Evolutionary conservation across 768 basidiomycete genomes (phyloP).

Genomic region (Rhodotorula taiwanensis): DNA sequence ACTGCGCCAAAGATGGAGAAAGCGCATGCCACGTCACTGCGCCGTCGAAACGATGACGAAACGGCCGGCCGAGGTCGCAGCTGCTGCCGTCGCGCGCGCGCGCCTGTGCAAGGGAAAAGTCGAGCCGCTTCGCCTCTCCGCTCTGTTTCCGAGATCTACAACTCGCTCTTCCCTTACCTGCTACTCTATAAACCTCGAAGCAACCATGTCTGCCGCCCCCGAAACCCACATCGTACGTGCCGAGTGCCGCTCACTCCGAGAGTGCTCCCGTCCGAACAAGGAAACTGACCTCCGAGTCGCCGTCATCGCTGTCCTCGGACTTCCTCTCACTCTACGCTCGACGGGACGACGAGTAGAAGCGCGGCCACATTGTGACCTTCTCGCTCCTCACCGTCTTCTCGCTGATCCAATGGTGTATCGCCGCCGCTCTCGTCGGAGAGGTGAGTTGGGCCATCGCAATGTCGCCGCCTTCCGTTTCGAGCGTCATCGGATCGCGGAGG

Average conservation of each 20-base stretch:
- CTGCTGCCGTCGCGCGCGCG: no score
- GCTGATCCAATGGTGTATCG: conserved; percentile 24
- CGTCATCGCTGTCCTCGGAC: no score
- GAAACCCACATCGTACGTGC: conserved; percentile 11
- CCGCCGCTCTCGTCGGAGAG: conserved; percentile 19
- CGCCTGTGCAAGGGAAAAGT: no score
- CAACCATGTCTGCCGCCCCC: not conserved
- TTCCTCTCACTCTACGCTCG: conserved; percentile 1
- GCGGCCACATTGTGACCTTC: conserved; percentile 32
- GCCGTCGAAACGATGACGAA: no score
- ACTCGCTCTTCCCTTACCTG: not conserved
- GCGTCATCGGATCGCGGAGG: no score
- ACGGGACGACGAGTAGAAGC: conserved; percentile 5
- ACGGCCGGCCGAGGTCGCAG: no score
- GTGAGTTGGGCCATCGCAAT: not conserved
- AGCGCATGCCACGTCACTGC: no score
- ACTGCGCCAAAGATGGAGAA: no score
- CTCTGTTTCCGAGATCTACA: no score
- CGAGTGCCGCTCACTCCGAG: not conserved
- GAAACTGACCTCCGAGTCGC: not conserved
- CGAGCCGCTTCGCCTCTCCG: no score
- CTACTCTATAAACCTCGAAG: no score
- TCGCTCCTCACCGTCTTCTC: conserved; percentile 29
- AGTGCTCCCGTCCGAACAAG: not conserved
- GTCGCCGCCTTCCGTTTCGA: not conserved